Evolutionary conservation across 2,329 filamentous ascomycete genomes (phyloP).

Genomic region (Penicillium corylophilum): DNA sequence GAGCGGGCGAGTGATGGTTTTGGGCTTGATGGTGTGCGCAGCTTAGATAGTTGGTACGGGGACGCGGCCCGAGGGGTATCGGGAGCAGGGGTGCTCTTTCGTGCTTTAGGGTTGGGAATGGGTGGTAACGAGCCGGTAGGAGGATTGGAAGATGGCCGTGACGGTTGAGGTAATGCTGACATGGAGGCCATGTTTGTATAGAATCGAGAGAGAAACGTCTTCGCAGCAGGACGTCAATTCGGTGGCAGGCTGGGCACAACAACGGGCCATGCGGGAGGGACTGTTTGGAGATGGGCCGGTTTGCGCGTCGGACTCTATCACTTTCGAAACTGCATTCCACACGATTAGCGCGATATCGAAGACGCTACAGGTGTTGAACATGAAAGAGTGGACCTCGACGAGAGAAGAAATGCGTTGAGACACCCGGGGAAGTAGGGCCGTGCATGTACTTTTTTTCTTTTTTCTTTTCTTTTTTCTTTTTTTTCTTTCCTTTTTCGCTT

Average conservation of each 20-base stretch:
- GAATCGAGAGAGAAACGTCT: background rate
- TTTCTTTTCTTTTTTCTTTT: background rate
- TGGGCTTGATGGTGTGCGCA: constrained; percentile 59
- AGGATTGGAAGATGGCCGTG: constrained; percentile 61
- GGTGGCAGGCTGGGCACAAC: background rate
- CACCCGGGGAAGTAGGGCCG: background rate
- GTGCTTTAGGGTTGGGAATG: constrained; percentile 69
- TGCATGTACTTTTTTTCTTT: background rate
- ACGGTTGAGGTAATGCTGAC: constrained; percentile 65
- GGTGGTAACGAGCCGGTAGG: constrained; percentile 71
- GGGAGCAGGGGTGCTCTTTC: constrained; percentile 61
- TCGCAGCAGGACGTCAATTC: constrained; percentile 2
- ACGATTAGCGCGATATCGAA: background rate
- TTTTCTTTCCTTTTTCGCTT: background rate
- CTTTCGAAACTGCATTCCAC: background rate
- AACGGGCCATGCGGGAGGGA: constrained; percentile 18
- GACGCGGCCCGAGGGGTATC: constrained; percentile 44
- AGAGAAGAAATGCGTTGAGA: background rate
- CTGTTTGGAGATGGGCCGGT: background rate
- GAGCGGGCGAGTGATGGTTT: constrained; percentile 53
- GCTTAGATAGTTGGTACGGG: constrained; percentile 51
- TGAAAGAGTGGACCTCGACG: background rate
- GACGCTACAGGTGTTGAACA: background rate
- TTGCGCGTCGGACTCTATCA: background rate
- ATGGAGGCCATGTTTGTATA: constrained; percentile 32